Base-by-base conservation (phyloP, 2,329 filamentous ascomycete species). In the Hypoxylon sp. region DNA sequence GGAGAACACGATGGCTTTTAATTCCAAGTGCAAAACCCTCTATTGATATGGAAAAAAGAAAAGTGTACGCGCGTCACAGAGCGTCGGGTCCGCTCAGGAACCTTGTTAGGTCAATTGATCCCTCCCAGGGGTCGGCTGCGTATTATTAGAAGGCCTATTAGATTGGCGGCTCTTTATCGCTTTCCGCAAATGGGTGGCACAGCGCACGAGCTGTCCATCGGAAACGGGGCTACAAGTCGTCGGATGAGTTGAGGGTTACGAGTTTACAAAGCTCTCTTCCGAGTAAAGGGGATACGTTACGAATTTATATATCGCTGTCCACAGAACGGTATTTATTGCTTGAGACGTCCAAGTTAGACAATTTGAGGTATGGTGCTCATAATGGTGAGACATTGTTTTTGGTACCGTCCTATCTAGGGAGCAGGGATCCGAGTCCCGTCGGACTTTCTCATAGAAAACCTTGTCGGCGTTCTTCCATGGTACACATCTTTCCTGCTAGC, bases 61-160 rank as follows among this genome's bases (percentile, higher is more conserved):
- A 44, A 44, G 39, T 44, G 46, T 50, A 50, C 46, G 46, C 46
- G 46, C 46, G 46, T 50, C 46, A 31, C 29, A 31, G 29, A 31
- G 29, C 29, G 6, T 31, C 22, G 39, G 17, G 9, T 17, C 39
- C 8, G 17, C 8, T 11, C 19, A 44, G 39, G 19, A 44, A 39
- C 39, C 39, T 44, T 22, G 39, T 44, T 44, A 10, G 17, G 39
- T 44, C 39, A 8, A 44, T 44, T 44, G 17, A 50, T 29, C 46
- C 46, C 46, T 50, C 46, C 8, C 46, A 50, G 46, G 46, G 46
- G 24, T 44, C 17, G 39, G 17, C 9, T 44, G n/a, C 17, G 39
- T 44, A 44, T 22, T 19, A 19, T 44, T 44, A 44, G 39, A 11
- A 44, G 2, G 39, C 39, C 39, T 19, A 22, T 19, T 39, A 19